Base-by-base conservation (phyloP, 345 rosid species). In the Gossypium turneri region DNA sequence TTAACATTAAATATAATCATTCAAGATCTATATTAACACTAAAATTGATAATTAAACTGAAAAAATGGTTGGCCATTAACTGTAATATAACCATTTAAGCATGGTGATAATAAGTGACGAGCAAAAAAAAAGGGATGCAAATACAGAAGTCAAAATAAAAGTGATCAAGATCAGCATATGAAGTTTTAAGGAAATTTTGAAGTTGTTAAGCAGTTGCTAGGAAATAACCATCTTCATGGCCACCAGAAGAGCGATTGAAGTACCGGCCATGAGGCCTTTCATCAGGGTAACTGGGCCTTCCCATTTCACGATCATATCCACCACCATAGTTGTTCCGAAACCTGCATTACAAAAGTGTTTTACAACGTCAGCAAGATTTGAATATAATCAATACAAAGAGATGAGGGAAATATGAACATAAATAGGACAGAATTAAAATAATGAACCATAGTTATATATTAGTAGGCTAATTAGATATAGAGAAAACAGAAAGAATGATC, bases 261-360 rank as follows among this genome's bases (percentile, higher is more conserved):
- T 76, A 86, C 76, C 97, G 87, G 50, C 91, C 86, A 75, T 84
- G 90, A 85, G 90, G 84, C 77, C 97, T 88, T 20, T 90, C 99
- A 9, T 93, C 99, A 67, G 77, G 82, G 76, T 85, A 89, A 50
- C 84, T 89, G 56, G 86, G 83, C 80, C 97, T 90, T 25, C 97
- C 98, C 11, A 94, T 84, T 55, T 92, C 97, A 76, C 93, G 94
- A 13, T 90, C 98, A 78, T 90, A 90, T 77, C 92, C 95, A 83
- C 90, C 90, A 52, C 80, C 88, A 77, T 86, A 77, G 59, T 95
- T 98, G 76, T 89, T 84, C 41, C 97, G 92, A 85, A 87, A 87
- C 90, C 98, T 96, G 72, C 41, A 72, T 2, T 64, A 76, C 68
- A 72, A 68, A 59, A 43, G 25, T 2, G 53, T 20, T 48, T 22